Base-by-base conservation (phyloP, 2,329 filamentous ascomycete species). In the Clarireedia monteithiana region DNA sequence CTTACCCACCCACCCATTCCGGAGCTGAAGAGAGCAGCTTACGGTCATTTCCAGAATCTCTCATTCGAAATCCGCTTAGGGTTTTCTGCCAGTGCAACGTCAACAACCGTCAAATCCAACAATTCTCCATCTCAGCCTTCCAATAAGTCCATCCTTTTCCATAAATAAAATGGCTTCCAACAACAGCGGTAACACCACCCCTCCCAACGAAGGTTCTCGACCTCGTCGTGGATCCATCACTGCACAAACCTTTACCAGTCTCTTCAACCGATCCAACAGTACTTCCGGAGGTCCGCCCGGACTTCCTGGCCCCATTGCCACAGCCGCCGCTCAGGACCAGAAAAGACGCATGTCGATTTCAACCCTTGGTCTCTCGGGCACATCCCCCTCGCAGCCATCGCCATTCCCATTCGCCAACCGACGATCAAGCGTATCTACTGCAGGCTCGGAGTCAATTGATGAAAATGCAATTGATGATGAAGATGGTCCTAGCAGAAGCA, bases 381-480 rank as follows among this genome's bases (percentile, higher is more conserved):
- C 79, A 23, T 85, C 86, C 4, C 85, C 86, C n/a, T 82, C 74
- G 66, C 75, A 78, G 70, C 63, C 69, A 63, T 75, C 67, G 60
- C 77, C 65, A 10, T 77, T 78, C 62, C 72, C 77, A 45, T 77
- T 80, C 65, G 75, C 73, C 65, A 75, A 81, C 58, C 80, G 85
- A 58, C 82, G 84, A 57, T 80, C 79, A 56, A 91, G 87, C 70
- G 74, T 88, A 62, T 89, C 86, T 1, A 89, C 87, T 67, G 82
- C 77, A 63, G 74, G 73, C 53, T 83, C 81, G 3, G 79, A 82
- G 55, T 80, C 80, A 2, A 77, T 85, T 59, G 87, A 91, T 62
- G 88, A 91, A 71, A 85, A 74, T 63, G 87, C 86, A 49, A 79
- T 87, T 59, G 85, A 89, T 60, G 82, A 91, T 58, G 82, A 84